These are phyloP conservation scores for Apiospora sp. DNA, from an alignment of 2,329 filamentous ascomycete species.

Conservation along the genomic window DNA sequence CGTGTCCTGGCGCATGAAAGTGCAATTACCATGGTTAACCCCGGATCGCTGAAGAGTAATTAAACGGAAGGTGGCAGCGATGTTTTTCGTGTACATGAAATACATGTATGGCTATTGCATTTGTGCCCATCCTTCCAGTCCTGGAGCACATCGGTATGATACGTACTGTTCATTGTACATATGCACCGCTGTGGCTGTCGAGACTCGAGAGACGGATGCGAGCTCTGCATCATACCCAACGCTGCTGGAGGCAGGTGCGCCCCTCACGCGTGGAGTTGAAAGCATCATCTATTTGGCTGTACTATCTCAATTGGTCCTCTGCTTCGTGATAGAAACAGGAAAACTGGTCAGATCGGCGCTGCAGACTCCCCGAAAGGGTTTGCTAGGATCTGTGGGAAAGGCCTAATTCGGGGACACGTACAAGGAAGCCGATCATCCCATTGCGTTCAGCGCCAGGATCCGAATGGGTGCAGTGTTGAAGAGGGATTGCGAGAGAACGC, in stretches of 20 bases:
- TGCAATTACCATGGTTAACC: no score
- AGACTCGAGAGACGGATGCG: not conserved
- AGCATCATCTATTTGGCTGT: not conserved
- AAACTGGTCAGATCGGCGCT: constrained; percentile 1
- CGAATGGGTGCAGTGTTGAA: not conserved
- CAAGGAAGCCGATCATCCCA: constrained; percentile 19
- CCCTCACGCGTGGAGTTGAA: not conserved
- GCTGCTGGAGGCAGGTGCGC: not conserved
- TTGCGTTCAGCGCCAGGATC: constrained; percentile 5
- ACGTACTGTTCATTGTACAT: not conserved
- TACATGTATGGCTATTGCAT: no score
- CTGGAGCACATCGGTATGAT: not conserved
- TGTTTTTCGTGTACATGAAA: not conserved
- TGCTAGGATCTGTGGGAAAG: not conserved
- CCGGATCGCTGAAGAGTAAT: not conserved
- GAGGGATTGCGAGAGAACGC: not conserved
- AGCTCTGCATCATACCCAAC: not conserved
- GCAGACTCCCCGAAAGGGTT: not conserved
- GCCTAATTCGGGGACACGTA: not conserved
- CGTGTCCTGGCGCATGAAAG: not conserved
- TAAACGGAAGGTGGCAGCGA: not conserved
- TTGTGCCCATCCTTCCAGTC: not conserved
- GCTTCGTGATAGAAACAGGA: not conserved
- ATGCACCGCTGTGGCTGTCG: not conserved
- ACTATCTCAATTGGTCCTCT: not conserved